Evolutionary conservation across 306 rosid species (phyloP).

Genomic region (Vigna mungo): DNA sequence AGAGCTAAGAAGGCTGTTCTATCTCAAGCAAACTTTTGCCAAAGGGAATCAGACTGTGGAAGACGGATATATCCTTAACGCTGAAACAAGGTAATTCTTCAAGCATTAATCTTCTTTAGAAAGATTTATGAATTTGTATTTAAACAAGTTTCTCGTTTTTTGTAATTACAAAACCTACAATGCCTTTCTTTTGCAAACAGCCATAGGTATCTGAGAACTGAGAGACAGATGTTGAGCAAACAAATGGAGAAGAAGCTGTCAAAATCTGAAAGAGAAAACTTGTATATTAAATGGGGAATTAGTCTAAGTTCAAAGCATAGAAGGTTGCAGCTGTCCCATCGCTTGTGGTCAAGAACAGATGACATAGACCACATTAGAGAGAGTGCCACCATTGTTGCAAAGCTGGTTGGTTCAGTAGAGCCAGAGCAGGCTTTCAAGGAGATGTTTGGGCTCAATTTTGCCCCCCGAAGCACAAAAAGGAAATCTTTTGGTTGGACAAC

Average conservation of each 20-base stretch:
- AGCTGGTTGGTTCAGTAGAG: slow-evolving; percentile 71
- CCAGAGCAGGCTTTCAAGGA: slow-evolving; percentile 93
- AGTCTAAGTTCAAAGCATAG: slow-evolving; percentile 64
- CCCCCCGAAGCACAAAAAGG: slow-evolving; percentile 51
- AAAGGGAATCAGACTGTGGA: slow-evolving; percentile 59
- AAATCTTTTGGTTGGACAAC: slow-evolving; percentile 60
- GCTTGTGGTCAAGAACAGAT: slow-evolving; percentile 64
- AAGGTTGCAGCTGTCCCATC: slow-evolving; percentile 73
- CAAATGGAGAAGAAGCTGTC: slow-evolving; percentile 71
- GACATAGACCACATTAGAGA: slow-evolving; percentile 63
- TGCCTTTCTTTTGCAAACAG: slow-evolving; percentile 50
- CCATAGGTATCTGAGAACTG: slow-evolving; percentile 57
- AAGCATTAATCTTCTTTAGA: not conserved
- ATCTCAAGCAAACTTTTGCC: slow-evolving; percentile 63
- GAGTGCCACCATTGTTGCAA: slow-evolving; percentile 78
- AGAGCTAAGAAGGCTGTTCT: slow-evolving; percentile 78
- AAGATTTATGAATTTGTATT: not conserved
- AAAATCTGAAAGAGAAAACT: slow-evolving; percentile 66
- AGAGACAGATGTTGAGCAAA: slow-evolving; percentile 83
- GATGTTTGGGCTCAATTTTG: slow-evolving; percentile 93
- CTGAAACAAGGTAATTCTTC: slow-evolving; percentile 62
- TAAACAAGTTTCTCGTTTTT: slow-evolving; percentile 13
- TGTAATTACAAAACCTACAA: slow-evolving; percentile 13
- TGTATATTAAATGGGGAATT: slow-evolving; percentile 79
- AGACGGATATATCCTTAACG: slow-evolving; percentile 62